Evolutionary conservation across 1,284 basidiomycete species (phyloP), one percentile per base, ranked within the genome.

Genomic region (Coniferiporia weirii): DNA sequence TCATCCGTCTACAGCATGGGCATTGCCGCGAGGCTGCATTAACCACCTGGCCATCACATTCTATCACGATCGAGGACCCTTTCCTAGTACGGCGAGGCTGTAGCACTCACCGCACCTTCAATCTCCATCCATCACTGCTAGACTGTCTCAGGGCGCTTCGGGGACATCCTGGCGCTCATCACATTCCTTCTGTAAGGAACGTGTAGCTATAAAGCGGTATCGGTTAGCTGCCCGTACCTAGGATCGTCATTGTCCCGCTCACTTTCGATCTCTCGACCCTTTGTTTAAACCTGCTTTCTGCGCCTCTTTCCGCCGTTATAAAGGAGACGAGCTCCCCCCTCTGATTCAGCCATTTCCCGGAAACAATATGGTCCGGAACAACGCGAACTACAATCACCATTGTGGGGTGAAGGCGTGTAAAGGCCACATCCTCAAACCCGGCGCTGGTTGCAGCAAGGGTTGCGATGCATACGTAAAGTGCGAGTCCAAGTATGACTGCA

Each of bases 381-480:
- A 61, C 45, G 54, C 59, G 15, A 61, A 61, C 36, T 61, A 61
- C 35, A 61, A 61, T 50, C 59, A 61, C 45, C 59, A 61, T 45
- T 61, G 59, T 34, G 54, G 59, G 13, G 54, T 61, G 6, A 61
- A 61, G 49, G 59, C 59, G 40, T 61, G 59, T 34, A 61, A 61
- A 15, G 59, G 59, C 15, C 59, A 61, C 51, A 61, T 61, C 36
- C 55, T 61, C 15, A 54, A 40, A 8, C 59, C 59, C 1, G 59
- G 59, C 4, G 50, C 36, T 5, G 59, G 59, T 34, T 61, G 59
- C 38, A 61, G 59, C 50, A 61, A 61, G 17, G 45, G 45, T 40
- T 61, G 59, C 55, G 55, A 54, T 27, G 59, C 54, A 13, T 61
- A 61, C 50, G 59, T 61, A 5, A n/a, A 48, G 8, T 61, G 59